Evolutionary conservation across 2,329 filamentous ascomycete genomes (phyloP).

Genomic region (Neofusicoccum kwambonambiense): DNA sequence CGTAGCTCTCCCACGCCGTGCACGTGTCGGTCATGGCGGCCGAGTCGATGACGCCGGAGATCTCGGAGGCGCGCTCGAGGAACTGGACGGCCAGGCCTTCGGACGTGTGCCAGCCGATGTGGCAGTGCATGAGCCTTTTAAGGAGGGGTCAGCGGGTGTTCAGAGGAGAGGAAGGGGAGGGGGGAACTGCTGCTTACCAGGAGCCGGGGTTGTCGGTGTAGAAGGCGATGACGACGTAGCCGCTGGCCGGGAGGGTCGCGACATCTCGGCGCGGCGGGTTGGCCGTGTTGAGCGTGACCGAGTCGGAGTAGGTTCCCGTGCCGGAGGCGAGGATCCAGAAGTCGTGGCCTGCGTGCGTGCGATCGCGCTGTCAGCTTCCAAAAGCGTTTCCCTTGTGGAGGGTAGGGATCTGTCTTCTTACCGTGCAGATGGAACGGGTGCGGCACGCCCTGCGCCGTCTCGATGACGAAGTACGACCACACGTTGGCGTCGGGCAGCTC

Average conservation of each 20-base stretch:
- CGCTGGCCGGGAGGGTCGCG: conserved; percentile 30
- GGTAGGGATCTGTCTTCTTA: not conserved
- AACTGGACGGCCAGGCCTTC: conserved; percentile 25
- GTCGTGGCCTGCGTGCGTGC: conserved; percentile 45
- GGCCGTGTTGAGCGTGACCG: conserved; percentile 25
- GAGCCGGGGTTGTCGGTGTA: conserved; percentile 52
- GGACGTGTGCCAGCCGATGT: conserved; percentile 29
- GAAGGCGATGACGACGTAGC: conserved; percentile 53
- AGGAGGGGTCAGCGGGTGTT: not conserved
- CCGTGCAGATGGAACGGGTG: conserved; percentile 29
- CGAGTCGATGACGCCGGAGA: conserved; percentile 26
- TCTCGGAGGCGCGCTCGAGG: conserved; percentile 25
- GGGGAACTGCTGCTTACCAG: conserved; percentile 26
- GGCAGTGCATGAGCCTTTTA: conserved; percentile 30
- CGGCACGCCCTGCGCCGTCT: conserved; percentile 23
- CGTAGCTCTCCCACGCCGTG: conserved; percentile 26
- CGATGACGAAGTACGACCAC: conserved; percentile 28
- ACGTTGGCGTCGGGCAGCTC: conserved; percentile 21
- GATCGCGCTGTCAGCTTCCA: not conserved
- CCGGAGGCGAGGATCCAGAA: conserved; percentile 52
- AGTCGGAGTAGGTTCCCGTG: conserved; percentile 22
- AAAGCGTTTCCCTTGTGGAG: too few relatives aligned
- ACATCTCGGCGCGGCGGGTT: conserved; percentile 37
- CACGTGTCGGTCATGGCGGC: conserved; percentile 22
- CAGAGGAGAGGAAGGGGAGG: too few relatives aligned